Evolutionary conservation across 73 alveolate genomes (phyloP).

Genomic region (Paramecium pentaurelia): DNA sequence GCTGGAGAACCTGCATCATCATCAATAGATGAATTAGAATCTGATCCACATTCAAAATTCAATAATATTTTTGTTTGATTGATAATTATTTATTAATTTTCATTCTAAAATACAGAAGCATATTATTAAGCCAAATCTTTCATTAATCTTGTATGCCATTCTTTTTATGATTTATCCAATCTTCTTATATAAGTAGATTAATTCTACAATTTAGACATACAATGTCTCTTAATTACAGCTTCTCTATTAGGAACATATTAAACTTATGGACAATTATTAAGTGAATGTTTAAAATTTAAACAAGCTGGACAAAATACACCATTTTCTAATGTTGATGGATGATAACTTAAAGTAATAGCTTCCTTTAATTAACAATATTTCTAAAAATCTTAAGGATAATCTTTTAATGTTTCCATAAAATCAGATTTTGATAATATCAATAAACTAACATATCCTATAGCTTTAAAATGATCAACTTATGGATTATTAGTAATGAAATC

Average conservation of each 20-base stretch:
- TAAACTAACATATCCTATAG: slow-evolving; percentile 26
- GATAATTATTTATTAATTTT: neutral
- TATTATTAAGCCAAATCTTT: neutral
- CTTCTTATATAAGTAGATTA: neutral
- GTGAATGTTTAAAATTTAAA: neutral
- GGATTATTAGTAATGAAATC: slow-evolving; percentile 1
- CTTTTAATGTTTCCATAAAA: slow-evolving; percentile 6
- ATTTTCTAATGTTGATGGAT: neutral
- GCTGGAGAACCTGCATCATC: neutral
- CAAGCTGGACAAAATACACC: slow-evolving; percentile 36
- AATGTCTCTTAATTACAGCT: neutral
- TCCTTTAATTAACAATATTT: slow-evolving; percentile 1
- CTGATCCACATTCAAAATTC: neutral
- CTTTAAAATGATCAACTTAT: neutral
- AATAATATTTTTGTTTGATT: neutral
- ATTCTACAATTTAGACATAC: neutral
- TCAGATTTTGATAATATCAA: neutral
- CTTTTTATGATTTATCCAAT: neutral
- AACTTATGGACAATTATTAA: neutral
- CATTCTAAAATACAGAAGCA: neutral
- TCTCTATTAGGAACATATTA: slow-evolving; percentile 15
- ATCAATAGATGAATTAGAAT: neutral
- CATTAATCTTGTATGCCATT: neutral
- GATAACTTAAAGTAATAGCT: neutral
- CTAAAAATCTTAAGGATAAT: slow-evolving; percentile 17